Evolutionary conservation across 2,329 filamentous ascomycete species (phyloP), one percentile per base, ranked within the genome.

Genomic region (Cryphonectria radicalis): DNA sequence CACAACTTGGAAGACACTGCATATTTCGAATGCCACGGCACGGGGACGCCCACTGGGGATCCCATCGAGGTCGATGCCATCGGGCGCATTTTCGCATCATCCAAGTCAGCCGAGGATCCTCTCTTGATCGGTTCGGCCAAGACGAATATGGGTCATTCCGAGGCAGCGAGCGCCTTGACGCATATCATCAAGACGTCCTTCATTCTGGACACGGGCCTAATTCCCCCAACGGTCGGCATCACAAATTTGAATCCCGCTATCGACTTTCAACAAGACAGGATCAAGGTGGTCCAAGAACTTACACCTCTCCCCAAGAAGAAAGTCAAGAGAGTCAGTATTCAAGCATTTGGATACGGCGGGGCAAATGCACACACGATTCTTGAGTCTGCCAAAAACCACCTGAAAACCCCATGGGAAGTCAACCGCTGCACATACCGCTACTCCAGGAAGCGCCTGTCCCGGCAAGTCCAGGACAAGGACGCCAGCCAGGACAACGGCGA

Each of bases 101-200:
- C 43, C 43, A 46, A 46, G 8, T 63, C 60, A 13, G 14, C 46
- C 35, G 55, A 4, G 1, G 42, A 28, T 4, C 13, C n/a, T 14
- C 63, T 40, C 5, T 64, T 74, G 1, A 71, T 78, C 13, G 76
- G 75, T 1, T 75, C 76, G 28, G 57, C 80, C 55, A 83, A 83
- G 70, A 76, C 79, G 43, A 83, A 82, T 60, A 74, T 82, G 55
- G 86, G 86, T 7, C 87, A 89, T 75, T 73, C 85, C 3, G 86
- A 88, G 74, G 84, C 82, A 1, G 84, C 84, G 50, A 53, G 50
- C 11, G 50, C 50, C 22, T 17, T 85, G n/a, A 81, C 82, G 0
- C 80, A 80, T 25, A 63, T 85, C 40, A 76, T 85, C 17, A 83
- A 82, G 72, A 76, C 78, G 0, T 68, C 81, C 3, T 74, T 80